Conservation (phyloP, 148 eudicot species). For the Beta vulgaris region DNA sequence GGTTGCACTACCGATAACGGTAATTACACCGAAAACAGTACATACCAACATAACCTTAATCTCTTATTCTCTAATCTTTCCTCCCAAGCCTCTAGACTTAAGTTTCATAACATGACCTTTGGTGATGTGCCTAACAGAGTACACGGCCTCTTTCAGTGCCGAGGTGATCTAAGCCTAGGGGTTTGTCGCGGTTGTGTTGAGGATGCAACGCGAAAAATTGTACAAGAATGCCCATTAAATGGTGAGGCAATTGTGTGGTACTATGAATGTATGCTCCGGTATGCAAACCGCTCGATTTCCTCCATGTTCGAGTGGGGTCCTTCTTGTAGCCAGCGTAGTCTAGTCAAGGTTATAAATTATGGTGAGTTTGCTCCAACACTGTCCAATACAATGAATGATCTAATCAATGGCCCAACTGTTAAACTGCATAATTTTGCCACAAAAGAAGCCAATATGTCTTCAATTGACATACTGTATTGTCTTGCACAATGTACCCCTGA, state of each 20-base stretch:
- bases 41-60: constrained; percentile 14
- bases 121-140: constrained; percentile 10
- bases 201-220: not conserved
- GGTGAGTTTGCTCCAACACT: not conserved
- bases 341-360: not conserved
- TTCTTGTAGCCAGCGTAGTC: not conserved
- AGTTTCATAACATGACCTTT: constrained; percentile 8
- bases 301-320: not conserved
- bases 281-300: constrained; percentile 23
- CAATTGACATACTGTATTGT: constrained; percentile 2
- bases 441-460: not conserved
- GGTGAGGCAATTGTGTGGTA: constrained; percentile 16
- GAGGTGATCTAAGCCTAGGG: not conserved
- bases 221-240: not conserved
- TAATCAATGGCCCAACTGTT: not conserved
- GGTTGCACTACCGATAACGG: not conserved
- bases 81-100: constrained; percentile 3
- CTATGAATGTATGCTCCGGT: constrained; percentile 23
- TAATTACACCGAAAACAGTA: constrained; percentile 12
- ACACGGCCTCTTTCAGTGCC: constrained; percentile 25
- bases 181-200: constrained; percentile 23
- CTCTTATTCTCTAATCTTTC: constrained; percentile 6
- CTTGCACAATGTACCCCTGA: constrained; percentile 29
- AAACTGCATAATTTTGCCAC: constrained; percentile 5
- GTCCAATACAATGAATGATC: not conserved